Base-by-base conservation (phyloP, 306 rosid genomes). In the Begonia loranthoides region DNA sequence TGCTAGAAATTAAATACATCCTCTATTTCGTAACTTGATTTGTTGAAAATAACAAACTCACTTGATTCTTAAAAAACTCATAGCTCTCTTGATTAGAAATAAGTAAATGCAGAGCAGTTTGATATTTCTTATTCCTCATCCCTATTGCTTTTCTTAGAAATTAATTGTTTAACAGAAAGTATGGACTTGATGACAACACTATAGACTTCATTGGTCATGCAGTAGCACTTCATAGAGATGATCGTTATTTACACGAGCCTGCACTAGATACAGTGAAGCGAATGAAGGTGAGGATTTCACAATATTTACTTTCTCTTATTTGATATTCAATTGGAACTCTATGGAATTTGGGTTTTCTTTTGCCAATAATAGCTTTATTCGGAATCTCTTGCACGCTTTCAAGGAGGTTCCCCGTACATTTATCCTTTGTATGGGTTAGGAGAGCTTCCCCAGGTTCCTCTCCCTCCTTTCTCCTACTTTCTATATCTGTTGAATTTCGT, bases 321-420 rank as follows among this genome's bases (percentile, higher is more conserved):
- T 28, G 36, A 28, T 28, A 28, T 4, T 28, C 5, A 28, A 28
- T 28, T 28, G 36, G 8, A 28, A 28, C 36, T 28, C 36, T 28
- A 4, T 28, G 8, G 5, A 28, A 4, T 28, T 7, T 28, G 6
- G 36, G 36, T 19, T 50, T 39, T 28, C 43, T 54, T 41, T 49
- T 45, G 54, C 47, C 44, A 54, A 15, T 59, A 41, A 54, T 74
- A 90, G 99, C 83, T 90, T 57, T 90, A 90, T 69, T 64, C 88
- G 15, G 99, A 90, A 73, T 90, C 99, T 65, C 17, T 90, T 58
- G 95, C 95, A 38, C 95, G 99, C 51, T 90, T 90, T 69, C 94
- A 84, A 79, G 99, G 99, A 62, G 97, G 97, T 51, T 90, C 97
- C 10, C 95, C 97, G 28, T 90, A 90, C 78, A 90, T 90, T 63